A percentile compares a stretch with the other conserved stretches of the same genome.
phyloP scores from a whole-genome alignment of 2,329 filamentous ascomycete genomes.

The Pseudogymnoascus sp. region DNA sequence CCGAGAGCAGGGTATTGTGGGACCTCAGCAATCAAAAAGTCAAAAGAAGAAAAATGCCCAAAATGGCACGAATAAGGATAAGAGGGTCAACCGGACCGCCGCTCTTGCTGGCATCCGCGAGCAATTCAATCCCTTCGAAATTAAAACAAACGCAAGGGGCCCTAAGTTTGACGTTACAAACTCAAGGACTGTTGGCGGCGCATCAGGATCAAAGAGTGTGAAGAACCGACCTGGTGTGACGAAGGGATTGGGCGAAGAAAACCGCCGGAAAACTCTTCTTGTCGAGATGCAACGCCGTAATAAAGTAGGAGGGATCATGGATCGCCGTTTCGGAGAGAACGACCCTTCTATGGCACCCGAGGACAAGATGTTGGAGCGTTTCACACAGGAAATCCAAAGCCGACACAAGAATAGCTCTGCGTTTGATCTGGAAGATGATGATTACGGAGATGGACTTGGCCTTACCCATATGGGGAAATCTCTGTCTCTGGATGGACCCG shows the following conservation, averaged over 20 bases:
- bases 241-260: conserved; percentile 81
- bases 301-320: conserved; percentile 86
- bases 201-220: conserved; percentile 46
- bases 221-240: conserved; percentile 74
- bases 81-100: conserved; percentile 67
- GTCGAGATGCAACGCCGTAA: conserved; percentile 83
- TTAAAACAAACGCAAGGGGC: conserved; percentile 70
- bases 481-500: conserved; percentile 53
- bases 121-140: conserved; percentile 95
- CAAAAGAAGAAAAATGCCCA: conserved; percentile 71
- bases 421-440: conserved; percentile 87
- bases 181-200: conserved; percentile 46
- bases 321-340: conserved; percentile 91
- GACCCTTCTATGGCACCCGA: conserved; percentile 91
- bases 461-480: conserved; percentile 81
- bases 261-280: conserved; percentile 73
- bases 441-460: conserved; percentile 55
- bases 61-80: conserved; percentile 59
- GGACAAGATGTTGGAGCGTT: conserved; percentile 84
- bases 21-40: conserved; percentile 92
- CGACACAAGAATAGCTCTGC: conserved; percentile 69
- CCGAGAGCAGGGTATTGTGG: conserved; percentile 79
- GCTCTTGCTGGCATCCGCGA: conserved; percentile 84
- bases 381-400: conserved; percentile 78
- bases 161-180: conserved; percentile 82